A percentile compares a stretch with the other conserved stretches of the same genome.
phyloP scores from a whole-genome alignment of 129 eudicot genomes.

The Glebionis coronaria region DNA sequence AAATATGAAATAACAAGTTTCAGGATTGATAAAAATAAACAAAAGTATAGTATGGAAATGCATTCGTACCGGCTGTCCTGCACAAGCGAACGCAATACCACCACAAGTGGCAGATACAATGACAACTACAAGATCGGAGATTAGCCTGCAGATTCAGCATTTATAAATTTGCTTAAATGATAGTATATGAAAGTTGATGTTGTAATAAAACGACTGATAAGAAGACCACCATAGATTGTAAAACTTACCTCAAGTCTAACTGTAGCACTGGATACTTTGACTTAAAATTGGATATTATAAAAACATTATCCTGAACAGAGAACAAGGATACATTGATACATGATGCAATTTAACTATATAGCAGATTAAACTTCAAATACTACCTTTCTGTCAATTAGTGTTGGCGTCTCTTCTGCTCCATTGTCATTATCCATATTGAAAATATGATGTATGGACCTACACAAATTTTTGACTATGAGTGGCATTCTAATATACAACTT shows the following conservation, averaged over 20 bases:
- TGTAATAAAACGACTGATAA: conserved; percentile 11
- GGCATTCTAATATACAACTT: conserved; percentile 9
- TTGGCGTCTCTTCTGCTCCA: conserved; percentile 93
- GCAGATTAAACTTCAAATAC: conserved; percentile 1
- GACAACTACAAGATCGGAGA: conserved; percentile 95
- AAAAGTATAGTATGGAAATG: conserved; percentile 20
- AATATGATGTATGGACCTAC: conserved; percentile 83
- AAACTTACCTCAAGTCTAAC: conserved; percentile 75
- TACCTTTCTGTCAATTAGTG: conserved; percentile 93
- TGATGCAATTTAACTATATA: neutral
- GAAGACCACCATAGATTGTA: neutral
- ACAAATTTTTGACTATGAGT: conserved; percentile 20
- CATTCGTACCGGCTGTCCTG: conserved; percentile 95
- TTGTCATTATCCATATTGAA: conserved; percentile 91
- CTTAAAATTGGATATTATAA: conserved; percentile 88
- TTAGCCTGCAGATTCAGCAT: conserved; percentile 56
- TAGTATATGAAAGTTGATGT: conserved; percentile 4
- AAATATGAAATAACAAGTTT: conserved; percentile 11
- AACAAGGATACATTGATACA: conserved; percentile 14
- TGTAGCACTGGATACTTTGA: conserved; percentile 95
- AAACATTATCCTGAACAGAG: conserved; percentile 80
- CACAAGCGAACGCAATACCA: conserved; percentile 97
- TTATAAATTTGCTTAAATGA: conserved; percentile 8
- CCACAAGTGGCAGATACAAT: conserved; percentile 99
- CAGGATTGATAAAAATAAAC: neutral